A percentile compares a stretch with the other conserved stretches of the same genome.
Conservation (phyloP, 441 rosid genomes). For the Mallotus japonicus region DNA sequence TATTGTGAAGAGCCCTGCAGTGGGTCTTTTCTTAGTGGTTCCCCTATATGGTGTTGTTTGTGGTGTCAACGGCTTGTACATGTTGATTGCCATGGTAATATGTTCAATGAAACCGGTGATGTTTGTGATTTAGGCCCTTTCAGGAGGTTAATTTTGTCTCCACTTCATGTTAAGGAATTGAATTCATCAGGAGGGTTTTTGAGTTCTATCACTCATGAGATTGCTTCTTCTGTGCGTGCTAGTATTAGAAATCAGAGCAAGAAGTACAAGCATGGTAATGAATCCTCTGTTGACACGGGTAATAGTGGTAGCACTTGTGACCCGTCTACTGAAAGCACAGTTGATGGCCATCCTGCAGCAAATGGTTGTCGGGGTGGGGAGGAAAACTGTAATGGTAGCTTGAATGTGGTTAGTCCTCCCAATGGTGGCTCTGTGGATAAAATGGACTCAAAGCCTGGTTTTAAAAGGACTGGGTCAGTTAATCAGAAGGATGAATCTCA, state of each 20-base stretch:
- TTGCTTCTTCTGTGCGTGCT: conserved; percentile 92
- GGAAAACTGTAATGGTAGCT: conserved; percentile 48
- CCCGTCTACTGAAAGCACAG: conserved; percentile 55
- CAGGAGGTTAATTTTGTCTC: conserved; percentile 81
- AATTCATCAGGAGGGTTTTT: conserved; percentile 67
- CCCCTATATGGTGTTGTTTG: conserved; percentile 98
- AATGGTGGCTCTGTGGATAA: conserved; percentile 44
- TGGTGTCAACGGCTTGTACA: conserved; percentile 98
- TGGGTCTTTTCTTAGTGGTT: conserved; percentile 91
- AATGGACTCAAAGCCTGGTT: conserved; percentile 48
- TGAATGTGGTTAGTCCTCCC: conserved; percentile 33
- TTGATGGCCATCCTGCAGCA: conserved; percentile 40
- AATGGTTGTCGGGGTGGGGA: conserved; percentile 48
- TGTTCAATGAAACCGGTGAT: conserved; percentile 78
- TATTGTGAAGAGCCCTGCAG: conserved; percentile 89
- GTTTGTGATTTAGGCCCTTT: conserved; percentile 82
- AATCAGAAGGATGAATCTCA: conserved; percentile 75
- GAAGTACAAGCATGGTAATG: conserved; percentile 67
- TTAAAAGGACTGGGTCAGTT: conserved; percentile 63
- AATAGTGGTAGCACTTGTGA: conserved; percentile 54
- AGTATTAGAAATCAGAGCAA: conserved; percentile 86
- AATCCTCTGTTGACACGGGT: conserved; percentile 52
- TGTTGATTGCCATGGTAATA: conserved; percentile 79
- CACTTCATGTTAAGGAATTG: conserved; percentile 77
- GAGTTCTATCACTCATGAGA: conserved; percentile 88